Evolutionary conservation across 768 basidiomycete species (phyloP).

Genomic region (Exidia glandulosa): DNA sequence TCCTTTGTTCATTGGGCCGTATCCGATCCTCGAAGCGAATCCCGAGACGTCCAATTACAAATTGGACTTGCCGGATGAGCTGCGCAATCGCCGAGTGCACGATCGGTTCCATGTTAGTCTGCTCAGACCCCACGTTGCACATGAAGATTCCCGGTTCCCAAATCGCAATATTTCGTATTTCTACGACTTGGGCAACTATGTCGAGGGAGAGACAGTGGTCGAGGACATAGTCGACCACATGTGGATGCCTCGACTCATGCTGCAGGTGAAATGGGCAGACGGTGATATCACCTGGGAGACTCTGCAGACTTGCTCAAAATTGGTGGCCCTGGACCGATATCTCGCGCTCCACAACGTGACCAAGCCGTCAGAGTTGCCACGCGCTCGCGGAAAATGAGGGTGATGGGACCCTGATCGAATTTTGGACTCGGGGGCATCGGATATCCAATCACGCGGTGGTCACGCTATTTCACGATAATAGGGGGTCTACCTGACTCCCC

Average conservation of each 20-base stretch:
- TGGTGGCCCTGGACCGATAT: conserved; percentile 21
- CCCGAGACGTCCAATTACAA: conserved; percentile 17
- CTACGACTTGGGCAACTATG: not conserved
- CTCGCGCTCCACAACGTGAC: conserved; percentile 11
- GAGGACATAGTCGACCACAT: not conserved
- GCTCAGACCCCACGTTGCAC: conserved; percentile 18
- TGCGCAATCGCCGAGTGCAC: conserved; percentile 18
- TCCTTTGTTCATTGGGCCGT: not conserved
- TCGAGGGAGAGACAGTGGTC: not conserved
- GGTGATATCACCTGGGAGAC: not conserved
- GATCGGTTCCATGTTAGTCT: conserved; percentile 25
- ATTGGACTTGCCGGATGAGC: conserved; percentile 20
- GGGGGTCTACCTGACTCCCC: no score
- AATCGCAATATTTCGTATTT: conserved; percentile 3
- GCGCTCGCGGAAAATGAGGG: no score
- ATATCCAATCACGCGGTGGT: no score
- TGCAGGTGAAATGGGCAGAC: not conserved
- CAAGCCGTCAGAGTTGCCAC: not conserved
- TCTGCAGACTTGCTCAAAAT: conserved; percentile 13
- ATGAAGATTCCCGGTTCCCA: conserved; percentile 28
- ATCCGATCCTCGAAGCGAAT: not conserved
- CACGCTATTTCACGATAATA: no score
- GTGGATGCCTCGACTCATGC: not conserved
- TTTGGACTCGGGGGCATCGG: no score
- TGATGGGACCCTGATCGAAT: no score